Evolutionary conservation across 345 rosid species (phyloP).

Genomic region (Kernera saxatilis): DNA sequence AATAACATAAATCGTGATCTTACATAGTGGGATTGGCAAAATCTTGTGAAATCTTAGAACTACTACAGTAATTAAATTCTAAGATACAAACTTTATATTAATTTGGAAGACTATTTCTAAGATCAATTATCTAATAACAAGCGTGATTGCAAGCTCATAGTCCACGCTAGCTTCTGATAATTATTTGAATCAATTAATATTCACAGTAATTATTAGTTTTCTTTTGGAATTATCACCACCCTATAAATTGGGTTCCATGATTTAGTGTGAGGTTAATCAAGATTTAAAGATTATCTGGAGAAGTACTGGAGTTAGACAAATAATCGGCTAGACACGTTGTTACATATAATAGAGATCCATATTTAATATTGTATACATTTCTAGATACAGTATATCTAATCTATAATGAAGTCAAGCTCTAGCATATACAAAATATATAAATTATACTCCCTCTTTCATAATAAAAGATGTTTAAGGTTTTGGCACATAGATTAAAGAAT

Average conservation of each 20-base stretch:
- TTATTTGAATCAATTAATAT: not conserved
- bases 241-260: conserved; percentile 14
- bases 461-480: too few species aligned
- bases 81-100: not conserved
- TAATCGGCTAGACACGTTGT: conserved; percentile 32
- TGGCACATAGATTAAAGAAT: too few species aligned
- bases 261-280: conserved; percentile 14
- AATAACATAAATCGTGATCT: too few species aligned
- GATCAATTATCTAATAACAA: conserved; percentile 1
- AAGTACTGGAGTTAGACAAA: conserved; percentile 16
- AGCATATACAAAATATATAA: not conserved
- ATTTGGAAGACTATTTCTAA: not conserved
- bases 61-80: not conserved
- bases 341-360: conserved; percentile 26
- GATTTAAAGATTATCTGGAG: not conserved
- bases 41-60: not conserved
- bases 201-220: conserved; percentile 2
- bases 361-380: not conserved
- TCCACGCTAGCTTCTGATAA: conserved; percentile 4
- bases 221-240: not conserved
- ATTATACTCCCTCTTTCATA: too few species aligned
- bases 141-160: conserved; percentile 31
- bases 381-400: not conserved
- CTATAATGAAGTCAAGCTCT: conserved; percentile 17
- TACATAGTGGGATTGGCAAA: not conserved